Evolutionary conservation across 208 protist species (phyloP).

Genomic region (Trypanosoma cruzi): DNA sequence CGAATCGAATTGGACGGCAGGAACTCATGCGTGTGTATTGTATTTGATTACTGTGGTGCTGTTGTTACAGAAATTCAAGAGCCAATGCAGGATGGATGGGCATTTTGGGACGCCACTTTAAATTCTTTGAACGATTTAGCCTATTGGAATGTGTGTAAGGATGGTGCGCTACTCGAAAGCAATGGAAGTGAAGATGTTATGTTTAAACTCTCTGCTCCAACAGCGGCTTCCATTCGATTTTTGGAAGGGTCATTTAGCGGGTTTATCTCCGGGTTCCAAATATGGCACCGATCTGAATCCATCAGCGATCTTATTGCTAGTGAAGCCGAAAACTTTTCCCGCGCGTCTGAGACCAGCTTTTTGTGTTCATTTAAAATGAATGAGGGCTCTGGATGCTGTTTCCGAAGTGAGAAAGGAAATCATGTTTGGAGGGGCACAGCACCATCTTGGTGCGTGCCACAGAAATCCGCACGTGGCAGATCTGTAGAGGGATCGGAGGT

Average conservation of each 20-base stretch:
- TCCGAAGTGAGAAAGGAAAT: slow-evolving; percentile 36
- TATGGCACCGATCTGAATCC: slow-evolving; percentile 49
- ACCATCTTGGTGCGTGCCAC: slow-evolving; percentile 46
- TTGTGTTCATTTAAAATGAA: slow-evolving; percentile 69
- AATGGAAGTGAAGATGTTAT: slow-evolving; percentile 49
- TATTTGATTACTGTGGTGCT: slow-evolving; percentile 68
- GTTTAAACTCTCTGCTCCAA: slow-evolving; percentile 30
- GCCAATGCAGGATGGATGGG: slow-evolving; percentile 49
- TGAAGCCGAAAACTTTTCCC: slow-evolving; percentile 27
- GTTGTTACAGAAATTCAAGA: slow-evolving; percentile 69
- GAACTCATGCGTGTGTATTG: slow-evolving; percentile 46
- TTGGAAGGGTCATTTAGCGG: slow-evolving; percentile 30
- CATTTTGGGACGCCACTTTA: slow-evolving; percentile 77
- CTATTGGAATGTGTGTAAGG: slow-evolving; percentile 73
- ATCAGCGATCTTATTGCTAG: slow-evolving; percentile 49
- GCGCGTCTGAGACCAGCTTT: slow-evolving; percentile 19
- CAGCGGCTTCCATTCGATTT: slow-evolving; percentile 26
- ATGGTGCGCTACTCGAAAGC: slow-evolving; percentile 53
- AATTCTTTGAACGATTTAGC: slow-evolving; percentile 56
- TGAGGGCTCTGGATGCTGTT: slow-evolving; percentile 67
- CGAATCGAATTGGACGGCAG: slow-evolving; percentile 41
- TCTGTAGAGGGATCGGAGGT: slow-evolving; percentile 17
- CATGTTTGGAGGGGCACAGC: slow-evolving; percentile 50
- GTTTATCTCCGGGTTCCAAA: slow-evolving; percentile 45
- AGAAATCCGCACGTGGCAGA: slow-evolving; percentile 32